phyloP scores from a whole-genome alignment of 495 filamentous ascomycete genomes.

The Aspergillus nanangensis region DNA sequence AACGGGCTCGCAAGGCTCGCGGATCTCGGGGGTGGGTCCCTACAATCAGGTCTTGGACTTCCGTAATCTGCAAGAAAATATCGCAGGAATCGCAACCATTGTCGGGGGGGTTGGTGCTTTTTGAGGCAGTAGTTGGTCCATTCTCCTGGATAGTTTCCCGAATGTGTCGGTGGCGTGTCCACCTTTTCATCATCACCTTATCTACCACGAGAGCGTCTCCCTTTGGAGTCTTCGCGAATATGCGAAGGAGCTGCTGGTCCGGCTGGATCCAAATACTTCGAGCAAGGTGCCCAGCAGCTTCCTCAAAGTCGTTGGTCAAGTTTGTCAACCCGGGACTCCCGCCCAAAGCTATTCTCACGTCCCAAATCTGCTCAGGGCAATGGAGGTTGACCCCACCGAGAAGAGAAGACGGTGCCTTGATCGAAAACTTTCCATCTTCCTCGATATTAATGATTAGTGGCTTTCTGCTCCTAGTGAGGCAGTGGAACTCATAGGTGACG shows the following conservation, averaged over 20 bases:
- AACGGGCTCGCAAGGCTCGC: conserved; percentile 18
- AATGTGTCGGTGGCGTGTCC: conserved; percentile 23
- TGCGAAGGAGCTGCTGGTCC: conserved; percentile 11
- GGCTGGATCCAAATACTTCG: conserved; percentile 31
- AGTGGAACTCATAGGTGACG: conserved; percentile 50
- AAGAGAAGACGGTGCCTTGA: conserved; percentile 11
- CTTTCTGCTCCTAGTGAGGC: conserved; percentile 19
- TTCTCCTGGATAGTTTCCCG: too few species aligned
- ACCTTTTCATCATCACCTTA: conserved; percentile 29
- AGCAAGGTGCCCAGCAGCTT: conserved; percentile 20
- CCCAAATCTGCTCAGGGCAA: conserved; percentile 43
- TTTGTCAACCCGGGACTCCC: conserved; percentile 9
- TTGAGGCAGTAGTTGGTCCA: too few species aligned
- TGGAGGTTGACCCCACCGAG: conserved; percentile 35
- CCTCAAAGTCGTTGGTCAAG: conserved; percentile 15
- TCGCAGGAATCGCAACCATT: too few species aligned
- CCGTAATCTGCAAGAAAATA: conserved; percentile 33
- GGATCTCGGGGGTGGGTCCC: conserved; percentile 8
- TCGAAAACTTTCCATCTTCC: conserved; percentile 21
- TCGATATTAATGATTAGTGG: conserved; percentile 48
- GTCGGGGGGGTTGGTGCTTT: too few species aligned
- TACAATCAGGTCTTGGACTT: conserved; percentile 35
- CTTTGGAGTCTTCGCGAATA: conserved; percentile 15
- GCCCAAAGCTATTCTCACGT: conserved; percentile 31
- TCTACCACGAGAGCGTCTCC: conserved; percentile 17